Evolutionary conservation across 2,329 filamentous ascomycete genomes (phyloP), one percentile per base, ranked within the genome.

Genomic region (Aspergillus amoenus): DNA sequence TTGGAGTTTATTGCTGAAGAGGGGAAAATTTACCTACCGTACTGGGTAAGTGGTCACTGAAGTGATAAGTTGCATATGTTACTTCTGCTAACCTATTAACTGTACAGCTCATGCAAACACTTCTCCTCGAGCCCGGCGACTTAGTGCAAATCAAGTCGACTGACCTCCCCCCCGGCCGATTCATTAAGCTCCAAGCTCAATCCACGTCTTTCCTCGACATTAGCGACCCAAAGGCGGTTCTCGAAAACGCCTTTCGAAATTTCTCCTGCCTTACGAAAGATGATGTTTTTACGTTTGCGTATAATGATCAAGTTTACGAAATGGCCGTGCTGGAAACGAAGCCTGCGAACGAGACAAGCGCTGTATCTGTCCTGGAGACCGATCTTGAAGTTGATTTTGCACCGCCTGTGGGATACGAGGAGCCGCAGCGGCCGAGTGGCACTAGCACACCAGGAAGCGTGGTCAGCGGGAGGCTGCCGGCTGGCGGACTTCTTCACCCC

Each of bases 1-100:
- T 77, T 99, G 62, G 94, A 99, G 76, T 99, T 99, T 71, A 94
- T 96, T 56, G 94, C 94, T 4, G 94, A 99, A 72, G 94, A 99
- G 75, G 94, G 94, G 49, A 90, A 94, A 72, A 92, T 95, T 53
- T 99, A 99, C 76, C 82, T 99, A 60, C 94, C 94, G 32, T 91
- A 93, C 75, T 99, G 94, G 93, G 90, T 93, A 78, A 62, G 82
- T 24, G 17, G 27, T 41, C 5, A 9, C 6, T 30, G 30, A n/a
- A 24, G 18, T 39, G 9, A n/a, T 12, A 40, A 41, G 17, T 9
- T 21, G 21, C 21, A 13, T 34, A 18, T 17, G 21, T 21, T 18
- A 34, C 55, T 22, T 2, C 47, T 61, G 53, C 63, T 49, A 55
- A 18, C 32, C 24, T 13, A 40, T 32, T 18, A 34, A 13, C 18